Base-by-base conservation (phyloP, 345 rosid genomes). In the Eucalyptus fibrosa region DNA sequence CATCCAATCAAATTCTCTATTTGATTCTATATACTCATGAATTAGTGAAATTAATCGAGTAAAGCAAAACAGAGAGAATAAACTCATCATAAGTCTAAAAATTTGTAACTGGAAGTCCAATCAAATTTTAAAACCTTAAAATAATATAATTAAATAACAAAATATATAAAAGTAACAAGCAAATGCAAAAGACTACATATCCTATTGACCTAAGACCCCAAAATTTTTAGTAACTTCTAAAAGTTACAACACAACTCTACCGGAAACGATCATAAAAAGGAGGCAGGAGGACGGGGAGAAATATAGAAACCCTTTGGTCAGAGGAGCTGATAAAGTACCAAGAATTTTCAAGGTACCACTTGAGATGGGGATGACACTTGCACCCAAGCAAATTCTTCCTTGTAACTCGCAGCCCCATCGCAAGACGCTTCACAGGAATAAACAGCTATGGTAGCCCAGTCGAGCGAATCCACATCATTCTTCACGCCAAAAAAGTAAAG, bases 371-470 rank as follows among this genome's bases (percentile, higher is more conserved):
- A 56, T 87, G 92, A 89, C 5, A 95, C 95, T 87, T 96, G 98
- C 86, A 97, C 96, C 98, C 98, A 97, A 37, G 94, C 96, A 90
- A 95, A 96, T 94, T 97, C 99, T 90, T 95, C 97, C 82, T 88
- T 93, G 93, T 96, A 97, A 87, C 92, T 90, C 49, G 88, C 86
- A 89, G 91, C 89, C 51, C 93, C 94, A 30, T 96, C 97, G 85
- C 99, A 97, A 34, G 99, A 96, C 87, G 91, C 94, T 92, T 93
- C 95, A 82, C 99, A 97, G 4, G 99, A 90, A 93, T 95, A 95
- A 32, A 96, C 92, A 10, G 88, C 96, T 10, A 96, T 94, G 28
- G 97, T 95, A 30, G 97, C 95, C 99, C 99, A 97, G 85, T 97
- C 99, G 10, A 97, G 98, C 42, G 99, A 97, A 17, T 96, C 95